Evolutionary conservation across 2,329 filamentous ascomycete genomes (phyloP).

Genomic region (Malbranchea zuffiana): DNA sequence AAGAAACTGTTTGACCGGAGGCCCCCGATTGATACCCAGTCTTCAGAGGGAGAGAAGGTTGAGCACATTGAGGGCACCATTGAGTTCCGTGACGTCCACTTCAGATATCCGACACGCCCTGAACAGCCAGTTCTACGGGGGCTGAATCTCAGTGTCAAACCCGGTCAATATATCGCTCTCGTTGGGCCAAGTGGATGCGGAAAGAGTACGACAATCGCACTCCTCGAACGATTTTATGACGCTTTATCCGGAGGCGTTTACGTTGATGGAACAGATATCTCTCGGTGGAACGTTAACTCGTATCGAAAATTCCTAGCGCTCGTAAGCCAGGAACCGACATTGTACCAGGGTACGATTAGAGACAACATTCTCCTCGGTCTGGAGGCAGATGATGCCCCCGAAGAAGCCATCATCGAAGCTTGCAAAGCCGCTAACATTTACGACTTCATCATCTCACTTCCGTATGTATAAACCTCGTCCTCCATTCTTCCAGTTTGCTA

Average conservation of each 20-base stretch:
- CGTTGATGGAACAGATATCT: conserved; percentile 75
- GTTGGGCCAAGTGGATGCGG: conserved; percentile 93
- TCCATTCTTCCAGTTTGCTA: conserved; percentile 14
- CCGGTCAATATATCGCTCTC: conserved; percentile 51
- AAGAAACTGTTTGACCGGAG: conserved; percentile 74
- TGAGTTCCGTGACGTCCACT: conserved; percentile 87
- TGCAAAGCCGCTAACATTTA: conserved; percentile 89
- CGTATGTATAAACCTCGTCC: conserved; percentile 36
- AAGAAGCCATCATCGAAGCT: conserved; percentile 62
- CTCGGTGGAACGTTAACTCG: conserved; percentile 67
- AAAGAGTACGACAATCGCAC: conserved; percentile 84
- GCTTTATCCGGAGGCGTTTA: conserved; percentile 68
- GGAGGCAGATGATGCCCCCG: conserved; percentile 53
- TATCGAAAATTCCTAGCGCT: conserved; percentile 77
- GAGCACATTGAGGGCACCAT: conserved; percentile 60
- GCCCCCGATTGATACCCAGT: conserved; percentile 75
- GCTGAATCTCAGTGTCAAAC: conserved; percentile 47
- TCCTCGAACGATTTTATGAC: conserved; percentile 92
- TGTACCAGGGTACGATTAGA: conserved; percentile 84
- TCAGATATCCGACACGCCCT: conserved; percentile 82
- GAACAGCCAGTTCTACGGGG: conserved; percentile 88
- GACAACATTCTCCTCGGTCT: conserved; percentile 83
- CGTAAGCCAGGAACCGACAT: conserved; percentile 84
- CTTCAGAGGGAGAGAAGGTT: conserved; percentile 53
- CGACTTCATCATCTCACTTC: conserved; percentile 73